Evolutionary conservation across 345 rosid genomes (phyloP).

Genomic region (Cardamine chenopodiifolia): DNA sequence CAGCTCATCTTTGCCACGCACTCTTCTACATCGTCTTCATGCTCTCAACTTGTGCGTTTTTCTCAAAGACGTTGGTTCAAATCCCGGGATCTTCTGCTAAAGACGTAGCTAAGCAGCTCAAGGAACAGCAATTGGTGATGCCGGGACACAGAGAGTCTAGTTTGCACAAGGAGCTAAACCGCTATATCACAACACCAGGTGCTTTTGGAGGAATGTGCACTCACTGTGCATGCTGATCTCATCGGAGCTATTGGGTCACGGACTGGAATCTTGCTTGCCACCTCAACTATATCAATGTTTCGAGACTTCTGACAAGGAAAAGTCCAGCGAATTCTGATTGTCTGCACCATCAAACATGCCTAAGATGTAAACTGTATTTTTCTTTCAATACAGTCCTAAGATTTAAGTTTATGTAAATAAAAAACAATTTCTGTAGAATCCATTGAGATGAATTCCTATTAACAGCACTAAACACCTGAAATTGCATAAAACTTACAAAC

Average conservation of each 20-base stretch:
- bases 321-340: background rate
- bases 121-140: background rate
- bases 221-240: conserved; percentile 30
- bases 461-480: too few relatives aligned
- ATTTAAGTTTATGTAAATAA: background rate
- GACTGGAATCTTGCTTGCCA: conserved; percentile 23
- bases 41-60: conserved; percentile 11
- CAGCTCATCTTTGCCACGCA: conserved; percentile 5
- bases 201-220: conserved; percentile 35
- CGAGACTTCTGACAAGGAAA: conserved; percentile 10
- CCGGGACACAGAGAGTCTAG: conserved; percentile 3
- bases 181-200: conserved; percentile 7
- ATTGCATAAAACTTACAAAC: too few relatives aligned
- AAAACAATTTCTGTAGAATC: background rate
- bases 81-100: conserved; percentile 5
- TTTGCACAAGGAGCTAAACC: background rate
- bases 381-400: background rate
- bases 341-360: background rate
- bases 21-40: conserved; percentile 24
- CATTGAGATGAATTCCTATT: background rate
- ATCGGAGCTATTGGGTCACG: conserved; percentile 26
- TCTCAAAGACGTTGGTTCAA: conserved; percentile 1
- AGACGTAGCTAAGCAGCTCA: conserved; percentile 17
- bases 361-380: background rate
- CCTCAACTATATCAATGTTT: conserved; percentile 23